Percentiles rank a stretch among this genome's conserved stretches.
phyloP scores from a whole-genome alignment of 192 early-diverging fungal genomes.

The Dimargaris cristalligena region DNA sequence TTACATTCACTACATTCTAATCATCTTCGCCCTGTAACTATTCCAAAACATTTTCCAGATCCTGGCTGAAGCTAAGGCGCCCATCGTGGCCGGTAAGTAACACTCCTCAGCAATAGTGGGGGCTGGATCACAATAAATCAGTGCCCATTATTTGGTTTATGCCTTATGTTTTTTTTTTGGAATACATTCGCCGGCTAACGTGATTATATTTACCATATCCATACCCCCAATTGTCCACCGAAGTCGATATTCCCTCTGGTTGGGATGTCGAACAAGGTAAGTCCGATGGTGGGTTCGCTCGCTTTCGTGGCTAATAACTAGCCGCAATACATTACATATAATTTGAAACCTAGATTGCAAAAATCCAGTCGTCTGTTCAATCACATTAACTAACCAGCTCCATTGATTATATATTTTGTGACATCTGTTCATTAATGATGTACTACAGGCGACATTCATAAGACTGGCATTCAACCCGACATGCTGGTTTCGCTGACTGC shows the following conservation, averaged over 20 bases:
- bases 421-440: too few species aligned
- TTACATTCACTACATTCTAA: too few species aligned
- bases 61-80: neutral
- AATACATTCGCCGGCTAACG: neutral
- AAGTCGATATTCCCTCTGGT: slow-evolving; percentile 86
- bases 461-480: slow-evolving; percentile 43
- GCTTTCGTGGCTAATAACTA: too few species aligned
- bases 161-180: neutral
- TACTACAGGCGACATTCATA: slow-evolving; percentile 25
- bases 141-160: neutral
- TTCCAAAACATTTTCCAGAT: too few species aligned
- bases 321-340: neutral
- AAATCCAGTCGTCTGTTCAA: neutral
- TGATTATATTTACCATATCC: neutral
- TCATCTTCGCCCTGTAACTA: too few species aligned
- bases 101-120: neutral
- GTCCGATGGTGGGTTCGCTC: too few species aligned
- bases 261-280: slow-evolving; percentile 86
- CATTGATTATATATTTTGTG: too few species aligned
- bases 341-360: neutral
- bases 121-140: neutral
- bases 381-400: neutral
- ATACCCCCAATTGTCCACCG: slow-evolving; percentile 35
- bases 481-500: slow-evolving; percentile 84
- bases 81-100: neutral